Evolutionary conservation across 176 grass and related monocot genomes (phyloP), one percentile per base, ranked within the genome.

Genomic region (Raddia guianensis): DNA sequence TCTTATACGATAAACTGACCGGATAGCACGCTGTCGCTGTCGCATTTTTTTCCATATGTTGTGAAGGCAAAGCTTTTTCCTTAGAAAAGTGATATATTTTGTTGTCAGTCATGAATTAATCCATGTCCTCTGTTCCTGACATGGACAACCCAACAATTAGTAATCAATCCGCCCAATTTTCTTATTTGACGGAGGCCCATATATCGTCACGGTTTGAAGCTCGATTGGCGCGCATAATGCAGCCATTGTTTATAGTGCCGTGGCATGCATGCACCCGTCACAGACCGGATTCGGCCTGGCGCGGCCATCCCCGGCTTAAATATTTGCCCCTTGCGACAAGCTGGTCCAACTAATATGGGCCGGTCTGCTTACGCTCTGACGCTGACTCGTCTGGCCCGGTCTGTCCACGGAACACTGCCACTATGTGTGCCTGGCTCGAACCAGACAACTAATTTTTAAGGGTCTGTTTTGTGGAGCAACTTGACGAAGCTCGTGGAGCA

Each of bases 341-440:
- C n/a, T 53, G 80, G 12, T 73, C 69, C 80, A 82, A 45, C 20
- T 32, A 63, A 47, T 58, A 71, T 57, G 77, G 71, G 77, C 57
- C 72, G 64, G 52, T 14, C 60, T 67, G 49, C 13, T 49, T 57
- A 49, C 50, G 9, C 10, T 66, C 50, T 43, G 82, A 81, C 56
- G 55, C 43, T 15, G 75, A 88, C 81, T 3, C 62, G 53, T 12
- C 0, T 37, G 51, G 32, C 53, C 78, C 34, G 63, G 46, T 49
- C 62, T n/a, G 15, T 76, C 86, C 52, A 72, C 80, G 71, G 47
- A 82, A 16, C 0, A 12, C 54, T 15, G 12, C n/a, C 59, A 0
- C 37, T 40, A 27, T 27, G 27, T 27, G 27, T 27, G 0, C 27
- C 27, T 27, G 27, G 27, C 27, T 27, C 27, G 27, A 27, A 27